Evolutionary conservation across 148 eudicot genomes (phyloP), one percentile per base, ranked within the genome.

Genomic region (Cornus suecica): DNA sequence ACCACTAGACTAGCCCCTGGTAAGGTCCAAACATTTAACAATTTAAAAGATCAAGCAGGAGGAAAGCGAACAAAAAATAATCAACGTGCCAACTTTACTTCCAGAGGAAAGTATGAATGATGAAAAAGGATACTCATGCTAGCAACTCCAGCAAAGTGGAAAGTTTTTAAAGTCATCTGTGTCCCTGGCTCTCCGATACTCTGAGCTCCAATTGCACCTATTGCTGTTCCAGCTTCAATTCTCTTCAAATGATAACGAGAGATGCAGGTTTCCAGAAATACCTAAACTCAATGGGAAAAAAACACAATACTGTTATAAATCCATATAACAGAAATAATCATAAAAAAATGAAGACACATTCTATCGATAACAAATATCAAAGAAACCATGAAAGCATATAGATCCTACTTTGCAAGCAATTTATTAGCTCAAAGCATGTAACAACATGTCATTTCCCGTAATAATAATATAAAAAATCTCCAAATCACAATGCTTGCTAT

Each of bases 141-240:
- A 51, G 97, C 99, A 84, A 95, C 97, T 83, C 99, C 99, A 74
- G 99, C 99, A 90, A 95, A 95, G 81, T 95, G 99, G 71, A 95
- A 95, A 56, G 99, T 95, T 81, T 95, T 95, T 67, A 95, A 77
- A 11, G 99, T 95, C 99, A 95, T 95, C 81, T 95, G 99, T 27
- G 99, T 95, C 71, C 97, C 99, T 31, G 99, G 99, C 79, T 95
- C 99, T 76, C 97, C 97, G 48, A 95, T 95, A 90, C 99, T 95
- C 80, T 95, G 99, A 73, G 99, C 99, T 72, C 97, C 97, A 74
- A 95, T 95, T 58, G 99, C 99, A 80, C 97, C 99, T 41, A 95
- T 90, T 52, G 94, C 94, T 70, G 97, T 92, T 78, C 99, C 99
- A 71, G 90, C 80, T 90, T 95, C 99, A 69, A 95, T 80, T 80